Base-by-base conservation (phyloP, 2,329 filamentous ascomycete species). In the Ramularia endophylla region DNA sequence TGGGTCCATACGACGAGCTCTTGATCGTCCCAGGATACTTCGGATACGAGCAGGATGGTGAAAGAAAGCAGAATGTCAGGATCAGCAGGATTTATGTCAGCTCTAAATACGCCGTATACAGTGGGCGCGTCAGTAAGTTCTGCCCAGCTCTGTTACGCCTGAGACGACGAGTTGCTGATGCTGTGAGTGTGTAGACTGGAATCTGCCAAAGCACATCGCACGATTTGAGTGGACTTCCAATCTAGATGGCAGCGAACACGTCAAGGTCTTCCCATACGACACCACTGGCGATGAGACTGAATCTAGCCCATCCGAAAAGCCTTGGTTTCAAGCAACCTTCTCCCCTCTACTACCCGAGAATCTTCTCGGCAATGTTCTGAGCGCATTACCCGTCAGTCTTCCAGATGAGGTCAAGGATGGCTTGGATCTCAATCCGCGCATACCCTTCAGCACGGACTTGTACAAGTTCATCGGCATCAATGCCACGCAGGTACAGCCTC, bases 181-280 rank as follows among this genome's bases (percentile, higher is more conserved):
- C 12, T 28, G 12, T 36, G 41, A n/a, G 41, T 7, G 9, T 35
- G 30, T 15, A 39, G 38, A 46, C 29, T 53, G 51, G 51, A 53
- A 53, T 43, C 47, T 52, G 15, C 51, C 51, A 12, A 52, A 51
- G 29, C 51, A 52, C 20, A 41, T 53, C 27, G 51, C 48, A 6
- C 41, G 46, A 28, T 52, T 53, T 44, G 44, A 50, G 27, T 53
- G 46, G 46, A 49, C 43, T 19, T 44, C 43, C 27, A 17, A 30
- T 4, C 30, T 33, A 20, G 41, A 41, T 15, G 44, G 46, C 17
- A 37, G 38, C 29, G 41, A 46, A 11, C 42, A 39, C 12, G 51
- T 51, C 35, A 44, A 46, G 25, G 38, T 51, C 34, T 51, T 45
- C 29, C 50, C 50, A 12, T 47, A 40, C 29, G 48, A 51, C 27